phyloP scores from a whole-genome alignment of 257 asterid genomes.

The Jaltomata sinuosa region DNA sequence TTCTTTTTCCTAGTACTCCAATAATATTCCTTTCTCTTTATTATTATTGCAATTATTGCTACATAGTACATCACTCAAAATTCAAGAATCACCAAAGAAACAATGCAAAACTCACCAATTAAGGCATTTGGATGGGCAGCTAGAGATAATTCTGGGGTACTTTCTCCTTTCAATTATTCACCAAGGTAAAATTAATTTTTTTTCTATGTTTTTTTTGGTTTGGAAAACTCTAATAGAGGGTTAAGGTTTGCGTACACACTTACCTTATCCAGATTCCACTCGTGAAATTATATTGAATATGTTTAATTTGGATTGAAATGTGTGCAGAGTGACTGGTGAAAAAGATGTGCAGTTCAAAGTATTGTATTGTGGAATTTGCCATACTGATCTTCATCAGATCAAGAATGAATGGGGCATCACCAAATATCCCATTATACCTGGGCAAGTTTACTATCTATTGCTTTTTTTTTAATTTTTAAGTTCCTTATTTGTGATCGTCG shows the following conservation, averaged over 20 bases:
- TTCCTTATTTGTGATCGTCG: not conserved
- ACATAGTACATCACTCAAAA: not conserved
- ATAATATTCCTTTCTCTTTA: not conserved
- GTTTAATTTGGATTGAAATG: not conserved
- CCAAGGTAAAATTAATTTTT: conserved; percentile 15
- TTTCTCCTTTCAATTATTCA: conserved; percentile 29
- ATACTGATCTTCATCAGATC: conserved; percentile 31
- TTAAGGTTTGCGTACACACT: too few relatives aligned
- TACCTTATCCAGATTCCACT: too few relatives aligned
- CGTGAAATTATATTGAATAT: too few relatives aligned
- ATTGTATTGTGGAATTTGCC: conserved; percentile 47
- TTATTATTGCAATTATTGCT: not conserved
- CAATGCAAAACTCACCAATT: conserved; percentile 14
- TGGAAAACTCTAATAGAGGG: too few relatives aligned
- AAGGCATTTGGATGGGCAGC: conserved; percentile 45
- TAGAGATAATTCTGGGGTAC: conserved; percentile 17
- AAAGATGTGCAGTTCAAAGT: conserved; percentile 45
- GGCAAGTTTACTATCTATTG: conserved; percentile 11
- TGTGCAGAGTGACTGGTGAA: conserved; percentile 34
- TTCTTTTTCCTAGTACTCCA: too few relatives aligned
- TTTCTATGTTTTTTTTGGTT: too few relatives aligned
- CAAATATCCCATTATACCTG: conserved; percentile 38
- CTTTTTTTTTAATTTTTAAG: not conserved
- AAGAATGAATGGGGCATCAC: conserved; percentile 41
- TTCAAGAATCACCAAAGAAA: not conserved